Evolutionary conservation across 805 yeast genomes (phyloP), one percentile per base, ranked within the genome.

Genomic region (Lipomyces spencermartinsiae): DNA sequence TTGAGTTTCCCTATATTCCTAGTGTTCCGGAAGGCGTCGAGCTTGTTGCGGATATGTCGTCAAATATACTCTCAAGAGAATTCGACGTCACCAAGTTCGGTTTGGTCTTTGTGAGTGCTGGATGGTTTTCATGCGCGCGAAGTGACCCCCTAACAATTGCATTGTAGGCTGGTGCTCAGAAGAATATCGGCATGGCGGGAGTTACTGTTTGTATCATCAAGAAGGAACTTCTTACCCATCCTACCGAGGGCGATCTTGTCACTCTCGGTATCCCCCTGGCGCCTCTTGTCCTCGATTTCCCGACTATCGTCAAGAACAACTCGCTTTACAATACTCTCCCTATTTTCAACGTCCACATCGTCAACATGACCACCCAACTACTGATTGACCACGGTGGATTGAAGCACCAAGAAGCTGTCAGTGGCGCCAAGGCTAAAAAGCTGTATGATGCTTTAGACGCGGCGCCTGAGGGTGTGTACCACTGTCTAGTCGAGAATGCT

Each of bases 311-410:
- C 64, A 86, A 87, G 75, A 92, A 93, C 82, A 90, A 94, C 82
- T 91, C 97, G 10, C 92, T 97, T 58, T 94, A 95, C 82, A 95
- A 95, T 83, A 95, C 99, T 3, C 89, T 95, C 68, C 97, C 99
- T 56, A 92, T 94, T 71, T 92, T 95, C 81, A 91, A 97, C 5
- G 84, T 94, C 62, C 96, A 92, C 78, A 88, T 94, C 49, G 86
- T 94, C 76, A 88, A 91, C 75, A 83, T 94, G 73, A 97, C 91
- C 5, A 83, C 93, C 67, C 84, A 86, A 62, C 80, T 85, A 72
- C 80, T 94, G 67, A 71, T 92, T 35, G 78, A 78, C 2, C 78
- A 81, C 64, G 98, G 99, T 60, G 98, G 98, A 10, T 79, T 95
- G 25, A 82, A 75, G 5, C 81, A 76, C 0, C 94, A 91, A 75